Conservation (phyloP, 768 basidiomycete genomes). For the Crassisporium funariophilum region DNA sequence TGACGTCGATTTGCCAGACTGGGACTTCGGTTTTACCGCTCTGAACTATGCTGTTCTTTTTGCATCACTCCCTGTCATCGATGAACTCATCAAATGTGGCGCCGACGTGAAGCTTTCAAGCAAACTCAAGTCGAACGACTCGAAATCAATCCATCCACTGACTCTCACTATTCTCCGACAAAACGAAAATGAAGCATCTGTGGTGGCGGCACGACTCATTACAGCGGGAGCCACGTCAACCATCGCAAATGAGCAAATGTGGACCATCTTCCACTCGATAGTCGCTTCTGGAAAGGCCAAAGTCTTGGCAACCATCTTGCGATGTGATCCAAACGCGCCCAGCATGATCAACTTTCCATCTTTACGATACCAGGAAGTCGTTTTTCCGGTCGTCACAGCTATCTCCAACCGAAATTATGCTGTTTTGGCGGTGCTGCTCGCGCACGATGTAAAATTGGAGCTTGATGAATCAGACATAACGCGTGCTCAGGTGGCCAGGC, state of each 20-base stretch:
- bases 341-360: conserved; percentile 42
- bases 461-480: conserved; percentile 38
- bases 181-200: conserved; percentile 42
- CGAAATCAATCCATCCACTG: conserved; percentile 37
- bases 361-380: conserved; percentile 24
- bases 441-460: conserved; percentile 41
- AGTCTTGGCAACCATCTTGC: conserved; percentile 42
- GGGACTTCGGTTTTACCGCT: conserved; percentile 59
- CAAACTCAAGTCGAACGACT: conserved; percentile 24
- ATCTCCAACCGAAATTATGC: conserved; percentile 35
- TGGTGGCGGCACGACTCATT: conserved; percentile 42
- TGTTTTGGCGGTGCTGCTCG: conserved; percentile 38
- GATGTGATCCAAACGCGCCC: conserved; percentile 41
- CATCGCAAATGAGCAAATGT: conserved; percentile 36
- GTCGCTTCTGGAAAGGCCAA: conserved; percentile 37
- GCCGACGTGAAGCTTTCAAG: conserved; percentile 44
- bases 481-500: conserved; percentile 36
- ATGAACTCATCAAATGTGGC: conserved; percentile 47
- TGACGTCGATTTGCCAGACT: conserved; percentile 55
- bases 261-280: conserved; percentile 44
- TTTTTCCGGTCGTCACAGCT: conserved; percentile 41
- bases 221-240: conserved; percentile 43
- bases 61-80: conserved; percentile 45
- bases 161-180: conserved; percentile 40
- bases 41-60: conserved; percentile 53